A percentile compares a stretch with the other conserved stretches of the same genome.
These are phyloP conservation scores for Castanospermum australe DNA, from an alignment of 306 rosid species.

Conservation along the genomic window DNA sequence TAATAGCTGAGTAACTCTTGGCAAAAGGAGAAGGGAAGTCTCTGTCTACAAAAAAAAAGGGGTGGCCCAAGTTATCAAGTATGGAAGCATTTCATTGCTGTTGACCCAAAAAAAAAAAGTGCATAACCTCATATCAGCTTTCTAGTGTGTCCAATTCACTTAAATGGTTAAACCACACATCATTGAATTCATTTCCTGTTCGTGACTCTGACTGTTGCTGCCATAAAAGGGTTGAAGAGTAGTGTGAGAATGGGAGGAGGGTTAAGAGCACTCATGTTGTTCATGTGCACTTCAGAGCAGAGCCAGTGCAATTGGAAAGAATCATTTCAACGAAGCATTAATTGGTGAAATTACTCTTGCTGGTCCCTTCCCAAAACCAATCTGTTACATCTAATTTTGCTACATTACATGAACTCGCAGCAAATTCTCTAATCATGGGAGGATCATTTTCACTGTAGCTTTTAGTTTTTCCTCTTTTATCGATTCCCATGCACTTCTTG, in stretches of 20 bases:
- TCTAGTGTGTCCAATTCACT: background rate
- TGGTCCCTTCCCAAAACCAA: background rate
- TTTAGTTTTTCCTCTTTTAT: no score
- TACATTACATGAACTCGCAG: no score
- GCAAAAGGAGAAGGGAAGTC: background rate
- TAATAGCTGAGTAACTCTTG: background rate
- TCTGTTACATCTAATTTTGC: background rate
- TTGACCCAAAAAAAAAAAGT: no score
- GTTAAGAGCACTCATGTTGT: conserved; percentile 36
- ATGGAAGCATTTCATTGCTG: conserved; percentile 13
- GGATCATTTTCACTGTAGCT: no score
- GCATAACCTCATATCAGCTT: background rate
- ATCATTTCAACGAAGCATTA: conserved; percentile 28
- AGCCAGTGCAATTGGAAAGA: conserved; percentile 9
- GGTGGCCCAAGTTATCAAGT: background rate
- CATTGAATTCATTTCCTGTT: conserved; percentile 12
- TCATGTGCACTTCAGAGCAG: conserved; percentile 39
- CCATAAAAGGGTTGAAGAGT: conserved; percentile 27
- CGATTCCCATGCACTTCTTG: no score
- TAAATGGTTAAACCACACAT: background rate
- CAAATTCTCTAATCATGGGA: no score
- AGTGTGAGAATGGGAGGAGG: background rate
- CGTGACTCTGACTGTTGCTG: conserved; percentile 14
- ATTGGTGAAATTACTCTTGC: conserved; percentile 21
- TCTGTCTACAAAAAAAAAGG: background rate